A percentile compares a stretch with the other conserved stretches of the same genome.
phyloP scores from a whole-genome alignment of 108 stramenopile species.

The Bacterosira constricta region DNA sequence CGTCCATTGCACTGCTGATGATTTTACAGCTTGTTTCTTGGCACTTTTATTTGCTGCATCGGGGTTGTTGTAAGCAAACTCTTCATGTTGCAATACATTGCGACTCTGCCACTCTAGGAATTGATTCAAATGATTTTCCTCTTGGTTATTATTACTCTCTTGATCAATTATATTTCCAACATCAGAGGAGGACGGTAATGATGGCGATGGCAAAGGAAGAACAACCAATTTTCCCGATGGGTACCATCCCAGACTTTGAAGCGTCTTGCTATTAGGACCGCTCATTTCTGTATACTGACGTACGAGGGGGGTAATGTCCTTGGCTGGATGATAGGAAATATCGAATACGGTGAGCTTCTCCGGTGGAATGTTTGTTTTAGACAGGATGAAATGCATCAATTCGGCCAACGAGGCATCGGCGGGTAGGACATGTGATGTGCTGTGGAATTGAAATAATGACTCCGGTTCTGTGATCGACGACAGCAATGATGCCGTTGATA shows the following conservation, averaged over 20 bases:
- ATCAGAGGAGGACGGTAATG: too few species aligned
- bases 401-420: slow-evolving; percentile 22
- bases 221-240: slow-evolving; percentile 67
- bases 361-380: not conserved
- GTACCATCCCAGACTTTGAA: slow-evolving; percentile 75
- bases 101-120: slow-evolving; percentile 41
- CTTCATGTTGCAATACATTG: slow-evolving; percentile 17
- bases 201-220: slow-evolving; percentile 22
- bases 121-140: slow-evolving; percentile 7
- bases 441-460: slow-evolving; percentile 6
- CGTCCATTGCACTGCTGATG: slow-evolving; percentile 25
- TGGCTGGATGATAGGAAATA: slow-evolving; percentile 56
- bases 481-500: not conserved
- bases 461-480: not conserved
- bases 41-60: not conserved
- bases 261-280: slow-evolving; percentile 68
- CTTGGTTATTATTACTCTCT: too few species aligned
- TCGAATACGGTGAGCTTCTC: slow-evolving; percentile 14
- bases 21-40: not conserved
- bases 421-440: slow-evolving; percentile 5
- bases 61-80: slow-evolving; percentile 42
- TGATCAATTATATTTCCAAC: not conserved
- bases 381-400: slow-evolving; percentile 12
- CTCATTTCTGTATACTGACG: slow-evolving; percentile 26
- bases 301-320: slow-evolving; percentile 49